These are phyloP conservation scores for Metschnikowia drakensbergensis DNA, from an alignment of 805 yeast genomes.

Conservation along the genomic window DNA sequence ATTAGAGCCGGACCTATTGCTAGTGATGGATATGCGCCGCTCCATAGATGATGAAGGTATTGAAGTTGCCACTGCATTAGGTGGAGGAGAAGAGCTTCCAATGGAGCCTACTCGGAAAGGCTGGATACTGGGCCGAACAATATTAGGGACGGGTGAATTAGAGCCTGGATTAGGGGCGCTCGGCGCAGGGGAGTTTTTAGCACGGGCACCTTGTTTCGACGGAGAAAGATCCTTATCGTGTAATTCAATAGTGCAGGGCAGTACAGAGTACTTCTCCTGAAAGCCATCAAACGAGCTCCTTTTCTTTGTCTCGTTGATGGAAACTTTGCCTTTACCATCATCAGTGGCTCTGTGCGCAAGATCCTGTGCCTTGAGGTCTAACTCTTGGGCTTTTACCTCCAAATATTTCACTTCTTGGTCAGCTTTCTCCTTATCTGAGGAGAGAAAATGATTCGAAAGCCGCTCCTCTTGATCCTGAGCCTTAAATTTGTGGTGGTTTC, in stretches of 20 bases:
- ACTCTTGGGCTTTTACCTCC: neutral
- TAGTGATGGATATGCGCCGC: constrained; percentile 40
- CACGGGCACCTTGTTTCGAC: neutral
- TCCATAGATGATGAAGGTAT: constrained; percentile 28
- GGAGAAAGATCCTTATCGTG: constrained; percentile 10
- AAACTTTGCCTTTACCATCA: neutral
- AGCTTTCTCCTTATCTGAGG: constrained; percentile 34
- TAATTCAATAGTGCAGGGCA: constrained; percentile 17
- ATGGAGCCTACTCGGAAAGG: constrained; percentile 65
- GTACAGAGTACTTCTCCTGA: constrained; percentile 14
- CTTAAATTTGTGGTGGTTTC: constrained; percentile 66
- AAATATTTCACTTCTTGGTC: constrained; percentile 1
- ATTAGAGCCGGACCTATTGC: constrained; percentile 47
- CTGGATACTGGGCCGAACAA: constrained; percentile 39
- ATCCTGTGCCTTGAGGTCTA: neutral
- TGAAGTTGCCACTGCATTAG: constrained; percentile 17
- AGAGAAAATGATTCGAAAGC: constrained; percentile 53
- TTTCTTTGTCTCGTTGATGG: neutral
- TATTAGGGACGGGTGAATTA: constrained; percentile 1
- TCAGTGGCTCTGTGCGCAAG: neutral
- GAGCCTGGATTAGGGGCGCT: neutral
- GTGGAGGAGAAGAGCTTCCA: constrained; percentile 39
- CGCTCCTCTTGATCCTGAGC: constrained; percentile 65
- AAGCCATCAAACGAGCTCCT: constrained; percentile 14
- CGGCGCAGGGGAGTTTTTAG: constrained; percentile 2